phyloP scores from a whole-genome alignment of 176 grass and related monocot genomes.

The Tillandsia fasciculata region DNA sequence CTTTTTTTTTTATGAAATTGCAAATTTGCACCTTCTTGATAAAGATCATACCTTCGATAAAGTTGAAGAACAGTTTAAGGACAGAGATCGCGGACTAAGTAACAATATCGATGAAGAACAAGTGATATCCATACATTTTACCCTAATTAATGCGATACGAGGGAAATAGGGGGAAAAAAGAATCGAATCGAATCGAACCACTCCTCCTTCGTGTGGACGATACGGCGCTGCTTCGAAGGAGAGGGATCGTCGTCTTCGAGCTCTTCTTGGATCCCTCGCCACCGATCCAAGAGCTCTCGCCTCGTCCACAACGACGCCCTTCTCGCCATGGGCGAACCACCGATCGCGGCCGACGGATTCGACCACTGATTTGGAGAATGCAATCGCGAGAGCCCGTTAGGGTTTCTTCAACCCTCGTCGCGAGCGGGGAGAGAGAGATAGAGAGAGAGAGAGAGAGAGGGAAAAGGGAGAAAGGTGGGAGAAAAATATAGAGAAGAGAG shows the following conservation, averaged over 20 bases:
- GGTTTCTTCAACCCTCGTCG: constrained; percentile 3
- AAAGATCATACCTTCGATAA: too few relatives aligned
- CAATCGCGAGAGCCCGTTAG: constrained; percentile 7
- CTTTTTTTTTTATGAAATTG: too few relatives aligned
- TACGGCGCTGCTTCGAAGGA: constrained; percentile 28
- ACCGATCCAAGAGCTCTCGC: constrained; percentile 46
- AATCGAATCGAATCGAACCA: constrained; percentile 35
- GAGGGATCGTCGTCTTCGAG: constrained; percentile 29
- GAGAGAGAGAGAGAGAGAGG: background rate
- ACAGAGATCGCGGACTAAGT: too few relatives aligned
- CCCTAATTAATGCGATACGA: background rate
- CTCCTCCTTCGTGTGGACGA: constrained; percentile 48
- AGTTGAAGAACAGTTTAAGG: too few relatives aligned
- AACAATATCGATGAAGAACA: too few relatives aligned
- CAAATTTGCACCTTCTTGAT: too few relatives aligned
- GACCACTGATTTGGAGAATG: constrained; percentile 22
- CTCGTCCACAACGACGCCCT: constrained; percentile 10
- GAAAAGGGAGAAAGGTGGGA: background rate
- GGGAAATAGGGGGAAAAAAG: background rate
- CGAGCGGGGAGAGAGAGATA: background rate
- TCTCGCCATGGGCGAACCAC: constrained; percentile 23
- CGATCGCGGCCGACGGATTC: constrained; percentile 3
- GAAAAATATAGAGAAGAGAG: background rate
- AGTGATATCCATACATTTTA: background rate
- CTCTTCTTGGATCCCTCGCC: constrained; percentile 67